These are phyloP conservation scores for Heliamphora exappendiculata DNA, from an alignment of 148 eudicot genomes.

Conservation along the genomic window DNA sequence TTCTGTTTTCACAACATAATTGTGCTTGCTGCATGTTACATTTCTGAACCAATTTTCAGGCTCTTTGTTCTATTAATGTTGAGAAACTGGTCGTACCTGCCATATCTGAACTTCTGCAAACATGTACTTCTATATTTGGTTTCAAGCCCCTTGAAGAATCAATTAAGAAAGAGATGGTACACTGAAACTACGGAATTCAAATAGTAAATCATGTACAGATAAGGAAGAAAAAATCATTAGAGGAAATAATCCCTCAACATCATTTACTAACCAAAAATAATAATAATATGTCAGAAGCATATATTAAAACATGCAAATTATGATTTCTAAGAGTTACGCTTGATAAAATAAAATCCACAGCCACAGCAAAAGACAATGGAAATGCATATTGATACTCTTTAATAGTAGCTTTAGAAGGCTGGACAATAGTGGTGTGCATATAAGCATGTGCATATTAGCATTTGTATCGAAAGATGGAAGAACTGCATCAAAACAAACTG, in stretches of 20 bases:
- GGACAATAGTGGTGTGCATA: background rate
- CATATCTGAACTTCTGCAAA: constrained; percentile 51
- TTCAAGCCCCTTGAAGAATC: constrained; percentile 60
- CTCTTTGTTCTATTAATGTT: constrained; percentile 51
- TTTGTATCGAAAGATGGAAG: background rate
- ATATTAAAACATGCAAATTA: background rate
- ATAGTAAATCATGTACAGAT: background rate
- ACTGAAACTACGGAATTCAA: too few relatives aligned
- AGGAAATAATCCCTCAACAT: background rate
- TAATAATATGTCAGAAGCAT: background rate
- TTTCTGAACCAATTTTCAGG: constrained; percentile 30
- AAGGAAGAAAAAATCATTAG: background rate
- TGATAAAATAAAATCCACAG: background rate
- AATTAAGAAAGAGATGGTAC: constrained; percentile 41
- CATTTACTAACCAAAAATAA: background rate
- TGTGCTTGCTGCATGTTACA: too few relatives aligned
- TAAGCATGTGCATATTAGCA: background rate
- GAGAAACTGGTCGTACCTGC: constrained; percentile 82
- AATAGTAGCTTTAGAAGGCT: background rate
- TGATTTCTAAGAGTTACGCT: background rate
- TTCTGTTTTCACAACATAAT: too few relatives aligned
- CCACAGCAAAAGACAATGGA: background rate
- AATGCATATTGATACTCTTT: background rate
- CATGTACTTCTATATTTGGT: constrained; percentile 79
- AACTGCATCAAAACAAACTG: constrained; percentile 82